These are phyloP conservation scores for Dactylonectria estremocensis DNA, from an alignment of 2,329 filamentous ascomycete genomes.

Conservation along the genomic window DNA sequence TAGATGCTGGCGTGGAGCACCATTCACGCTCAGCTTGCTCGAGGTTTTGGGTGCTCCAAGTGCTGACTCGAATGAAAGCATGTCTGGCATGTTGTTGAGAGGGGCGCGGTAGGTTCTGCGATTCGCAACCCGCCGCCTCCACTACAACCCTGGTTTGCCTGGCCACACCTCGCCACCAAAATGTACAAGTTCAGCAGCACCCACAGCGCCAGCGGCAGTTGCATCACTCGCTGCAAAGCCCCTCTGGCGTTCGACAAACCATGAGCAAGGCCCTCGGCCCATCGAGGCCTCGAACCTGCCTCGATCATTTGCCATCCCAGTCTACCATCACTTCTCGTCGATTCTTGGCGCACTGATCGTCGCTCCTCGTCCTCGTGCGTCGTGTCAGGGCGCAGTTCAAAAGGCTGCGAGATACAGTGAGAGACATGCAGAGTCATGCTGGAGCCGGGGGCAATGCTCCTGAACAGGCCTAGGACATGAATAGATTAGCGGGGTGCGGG, in stretches of 20 bases:
- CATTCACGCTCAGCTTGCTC: background rate
- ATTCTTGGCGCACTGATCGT: background rate
- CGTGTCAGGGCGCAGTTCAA: conserved; percentile 3
- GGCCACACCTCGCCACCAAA: conserved; percentile 1
- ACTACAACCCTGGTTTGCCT: background rate
- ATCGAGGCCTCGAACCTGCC: background rate
- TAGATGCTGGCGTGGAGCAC: too few relatives aligned
- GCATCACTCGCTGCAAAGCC: background rate
- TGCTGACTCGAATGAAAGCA: background rate
- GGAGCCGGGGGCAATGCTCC: conserved; percentile 9
- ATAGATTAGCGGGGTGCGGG: conserved; percentile 47
- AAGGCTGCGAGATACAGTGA: too few relatives aligned
- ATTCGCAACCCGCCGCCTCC: background rate
- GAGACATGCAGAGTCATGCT: background rate
- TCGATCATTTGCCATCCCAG: background rate
- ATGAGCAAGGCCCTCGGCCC: background rate
- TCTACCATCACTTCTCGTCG: background rate
- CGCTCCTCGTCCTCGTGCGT: background rate
- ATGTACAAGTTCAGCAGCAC: background rate
- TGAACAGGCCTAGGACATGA: conserved; percentile 39
- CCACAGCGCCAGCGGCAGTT: background rate
- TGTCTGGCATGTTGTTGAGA: conserved; percentile 2
- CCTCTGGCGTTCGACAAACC: background rate
- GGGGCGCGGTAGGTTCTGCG: background rate
- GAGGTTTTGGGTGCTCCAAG: background rate